phyloP scores from a whole-genome alignment of 2,329 filamentous ascomycete genomes.

The Apiospora koreana region DNA sequence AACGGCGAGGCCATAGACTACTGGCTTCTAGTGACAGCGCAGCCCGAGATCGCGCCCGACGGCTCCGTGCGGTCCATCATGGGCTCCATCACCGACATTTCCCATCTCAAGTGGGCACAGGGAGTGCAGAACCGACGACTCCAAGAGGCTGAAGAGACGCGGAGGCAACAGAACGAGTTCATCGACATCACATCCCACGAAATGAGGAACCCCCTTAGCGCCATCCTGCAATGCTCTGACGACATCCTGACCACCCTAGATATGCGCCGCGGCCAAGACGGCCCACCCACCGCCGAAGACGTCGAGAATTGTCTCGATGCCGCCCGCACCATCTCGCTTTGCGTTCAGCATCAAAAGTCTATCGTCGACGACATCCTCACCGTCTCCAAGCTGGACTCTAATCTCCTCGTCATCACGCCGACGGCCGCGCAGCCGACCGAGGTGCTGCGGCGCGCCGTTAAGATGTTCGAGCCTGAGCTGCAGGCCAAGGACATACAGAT shows the following conservation, averaged over 20 bases:
- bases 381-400: conserved; percentile 54
- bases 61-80: conserved; percentile 39
- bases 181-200: conserved; percentile 54
- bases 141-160: conserved; percentile 37
- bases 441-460: conserved; percentile 53
- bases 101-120: conserved; percentile 44
- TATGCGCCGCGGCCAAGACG: conserved; percentile 25
- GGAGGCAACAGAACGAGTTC: conserved; percentile 56
- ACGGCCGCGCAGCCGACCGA: conserved; percentile 52
- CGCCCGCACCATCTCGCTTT: conserved; percentile 57
- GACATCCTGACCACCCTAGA: conserved; percentile 43
- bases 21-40: conserved; percentile 43
- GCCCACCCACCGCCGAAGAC: conserved; percentile 29
- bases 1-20: conserved; percentile 41
- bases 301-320: conserved; percentile 53
- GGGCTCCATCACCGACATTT: conserved; percentile 45
- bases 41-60: conserved; percentile 33
- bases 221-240: conserved; percentile 59
- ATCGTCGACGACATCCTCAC: conserved; percentile 52
- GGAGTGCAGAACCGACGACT: conserved; percentile 38
- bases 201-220: conserved; percentile 55
- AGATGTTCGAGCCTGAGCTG: conserved; percentile 61
- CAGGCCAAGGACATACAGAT: conserved; percentile 57
- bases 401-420: conserved; percentile 56
- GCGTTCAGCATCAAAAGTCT: conserved; percentile 58